These are phyloP conservation scores for Blakeslea trispora DNA, from an alignment of 371 early-diverging fungal genomes.

Conservation along the genomic window DNA sequence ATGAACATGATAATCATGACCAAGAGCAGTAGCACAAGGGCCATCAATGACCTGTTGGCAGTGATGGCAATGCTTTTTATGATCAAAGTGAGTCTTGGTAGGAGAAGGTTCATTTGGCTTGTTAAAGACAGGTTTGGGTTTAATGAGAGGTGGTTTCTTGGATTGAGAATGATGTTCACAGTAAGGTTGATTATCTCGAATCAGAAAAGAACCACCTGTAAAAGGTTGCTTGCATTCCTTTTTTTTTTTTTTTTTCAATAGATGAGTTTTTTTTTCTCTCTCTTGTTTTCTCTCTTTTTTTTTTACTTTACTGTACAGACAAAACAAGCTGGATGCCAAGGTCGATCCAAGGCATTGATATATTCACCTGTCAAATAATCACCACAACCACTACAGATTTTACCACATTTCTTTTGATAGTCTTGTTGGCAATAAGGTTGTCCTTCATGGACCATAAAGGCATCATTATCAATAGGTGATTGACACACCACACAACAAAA, in stretches of 20 bases:
- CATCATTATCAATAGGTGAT: slow-evolving; percentile 17
- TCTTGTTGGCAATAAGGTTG: slow-evolving; percentile 29
- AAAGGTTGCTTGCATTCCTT: slow-evolving; percentile 61
- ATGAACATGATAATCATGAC: slow-evolving; percentile 54
- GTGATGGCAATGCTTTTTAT: slow-evolving; percentile 34
- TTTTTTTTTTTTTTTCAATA: too few species aligned
- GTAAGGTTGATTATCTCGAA: slow-evolving; percentile 58
- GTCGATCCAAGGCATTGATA: slow-evolving; percentile 59
- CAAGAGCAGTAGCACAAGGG: slow-evolving; percentile 48
- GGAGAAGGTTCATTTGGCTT: slow-evolving; percentile 4
- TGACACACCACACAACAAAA: slow-evolving; percentile 22
- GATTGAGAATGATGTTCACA: slow-evolving; percentile 60
- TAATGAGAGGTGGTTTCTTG: slow-evolving; percentile 7
- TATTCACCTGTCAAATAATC: slow-evolving; percentile 58
- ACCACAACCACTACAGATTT: slow-evolving; percentile 25
- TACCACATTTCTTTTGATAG: slow-evolving; percentile 17
- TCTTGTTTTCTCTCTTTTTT: too few species aligned
- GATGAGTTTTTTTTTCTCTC: too few species aligned
- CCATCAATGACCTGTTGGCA: slow-evolving; percentile 52
- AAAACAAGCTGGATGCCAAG: slow-evolving; percentile 75
- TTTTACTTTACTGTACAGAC: slow-evolving; percentile 56
- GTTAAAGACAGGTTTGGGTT: slow-evolving; percentile 10
- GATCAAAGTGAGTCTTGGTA: neutral
- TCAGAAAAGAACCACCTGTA: slow-evolving; percentile 47
- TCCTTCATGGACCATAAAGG: slow-evolving; percentile 23